Conservation (phyloP, 1,284 basidiomycete species). For the Chalciporus piperatoides region DNA sequence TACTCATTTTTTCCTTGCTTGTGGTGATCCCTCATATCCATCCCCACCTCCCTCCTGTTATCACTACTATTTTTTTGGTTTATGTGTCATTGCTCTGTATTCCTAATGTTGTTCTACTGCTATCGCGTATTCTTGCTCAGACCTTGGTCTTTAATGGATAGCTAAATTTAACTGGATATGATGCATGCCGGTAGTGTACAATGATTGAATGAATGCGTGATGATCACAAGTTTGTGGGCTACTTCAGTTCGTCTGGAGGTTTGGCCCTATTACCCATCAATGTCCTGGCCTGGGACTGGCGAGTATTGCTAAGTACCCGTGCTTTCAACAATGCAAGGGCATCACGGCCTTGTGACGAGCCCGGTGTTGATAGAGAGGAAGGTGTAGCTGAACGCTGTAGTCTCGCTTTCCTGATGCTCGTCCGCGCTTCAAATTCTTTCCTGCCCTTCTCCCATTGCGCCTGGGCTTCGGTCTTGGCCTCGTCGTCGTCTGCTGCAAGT, state of each 20-base stretch:
- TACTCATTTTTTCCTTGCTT: constrained; percentile 20
- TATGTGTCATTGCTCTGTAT: constrained; percentile 37
- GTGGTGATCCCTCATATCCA: constrained; percentile 17
- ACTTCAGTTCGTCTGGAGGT: constrained; percentile 21
- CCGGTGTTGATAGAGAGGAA: constrained; percentile 25
- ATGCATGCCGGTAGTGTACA: constrained; percentile 14
- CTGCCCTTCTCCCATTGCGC: constrained; percentile 56
- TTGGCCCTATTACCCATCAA: constrained; percentile 10
- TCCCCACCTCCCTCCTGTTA: constrained; percentile 24
- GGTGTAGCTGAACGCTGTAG: constrained; percentile 37
- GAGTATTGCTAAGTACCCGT: constrained; percentile 56
- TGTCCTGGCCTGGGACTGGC: constrained; percentile 31
- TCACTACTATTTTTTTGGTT: constrained; percentile 34
- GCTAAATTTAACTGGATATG: constrained; percentile 16
- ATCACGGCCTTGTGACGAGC: constrained; percentile 18
- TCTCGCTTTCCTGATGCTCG: constrained; percentile 48
- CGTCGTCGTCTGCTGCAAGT: constrained; percentile 59
- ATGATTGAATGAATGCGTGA: too few species aligned
- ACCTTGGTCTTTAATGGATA: constrained; percentile 36
- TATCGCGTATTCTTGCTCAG: constrained; percentile 40
- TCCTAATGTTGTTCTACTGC: constrained; percentile 39
- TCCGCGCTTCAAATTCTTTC: constrained; percentile 39
- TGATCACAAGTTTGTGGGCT: neutral
- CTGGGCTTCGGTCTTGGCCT: constrained; percentile 52
- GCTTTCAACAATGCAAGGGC: constrained; percentile 47